Evolutionary conservation across 148 eudicot genomes (phyloP).

Genomic region (Agrostemma githago): DNA sequence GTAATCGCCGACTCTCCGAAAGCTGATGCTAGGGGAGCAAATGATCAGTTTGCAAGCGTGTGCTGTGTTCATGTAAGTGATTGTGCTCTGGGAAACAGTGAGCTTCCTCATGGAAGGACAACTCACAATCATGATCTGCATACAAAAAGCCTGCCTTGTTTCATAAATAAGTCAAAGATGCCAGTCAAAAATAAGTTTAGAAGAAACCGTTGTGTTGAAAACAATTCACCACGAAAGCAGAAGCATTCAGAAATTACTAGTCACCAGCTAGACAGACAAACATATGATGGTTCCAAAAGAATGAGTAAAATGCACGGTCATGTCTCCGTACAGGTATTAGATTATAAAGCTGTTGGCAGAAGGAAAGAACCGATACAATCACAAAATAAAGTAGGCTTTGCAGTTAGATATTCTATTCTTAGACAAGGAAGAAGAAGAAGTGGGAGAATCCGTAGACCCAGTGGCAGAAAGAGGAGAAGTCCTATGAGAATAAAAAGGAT

Average conservation of each 20-base stretch:
- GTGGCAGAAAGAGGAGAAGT: constrained; percentile 21
- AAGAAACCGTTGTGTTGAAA: constrained; percentile 25
- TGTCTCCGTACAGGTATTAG: constrained; percentile 20
- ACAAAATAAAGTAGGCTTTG: constrained; percentile 24
- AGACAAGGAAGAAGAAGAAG: constrained; percentile 7
- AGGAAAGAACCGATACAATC: constrained; percentile 17
- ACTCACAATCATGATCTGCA: constrained; percentile 3
- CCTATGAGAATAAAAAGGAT: constrained; percentile 23
- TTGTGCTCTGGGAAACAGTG: constrained; percentile 5
- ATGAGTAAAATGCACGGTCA: constrained; percentile 14
- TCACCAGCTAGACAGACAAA: constrained; percentile 18
- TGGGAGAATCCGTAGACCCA: constrained; percentile 13
- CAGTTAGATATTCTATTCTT: constrained; percentile 19
- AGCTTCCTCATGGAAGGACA: not conserved
- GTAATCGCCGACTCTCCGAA: constrained; percentile 6
- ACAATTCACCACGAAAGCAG: constrained; percentile 19
- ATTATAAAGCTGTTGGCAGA: constrained; percentile 21
- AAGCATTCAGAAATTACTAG: constrained; percentile 15
- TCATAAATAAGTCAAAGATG: constrained; percentile 12
- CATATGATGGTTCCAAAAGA: constrained; percentile 22
- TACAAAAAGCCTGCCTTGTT: constrained; percentile 5
- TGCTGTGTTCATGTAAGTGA: constrained; percentile 18
- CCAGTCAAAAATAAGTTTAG: constrained; percentile 20
- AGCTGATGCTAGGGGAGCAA: constrained; percentile 4
- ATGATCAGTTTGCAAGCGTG: constrained; percentile 12